Evolutionary conservation across 2,329 filamentous ascomycete species (phyloP), one percentile per base, ranked within the genome.

Genomic region (Aspergillus phoenicis): DNA sequence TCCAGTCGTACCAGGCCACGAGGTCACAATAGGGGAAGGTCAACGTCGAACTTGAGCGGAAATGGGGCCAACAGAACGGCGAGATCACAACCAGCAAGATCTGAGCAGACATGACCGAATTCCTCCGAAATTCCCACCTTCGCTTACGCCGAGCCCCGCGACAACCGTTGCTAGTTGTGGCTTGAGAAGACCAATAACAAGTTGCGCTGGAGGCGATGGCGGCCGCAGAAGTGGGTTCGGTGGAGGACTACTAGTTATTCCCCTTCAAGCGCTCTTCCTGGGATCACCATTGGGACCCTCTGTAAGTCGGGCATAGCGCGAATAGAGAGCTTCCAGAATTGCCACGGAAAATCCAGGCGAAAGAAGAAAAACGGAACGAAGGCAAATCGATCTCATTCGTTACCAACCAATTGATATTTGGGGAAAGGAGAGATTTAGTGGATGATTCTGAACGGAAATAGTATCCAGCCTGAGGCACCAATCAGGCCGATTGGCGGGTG

Each of bases 81-180:
- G 65, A 63, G 68, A 70, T 68, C 65, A 65, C 64, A 60, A 61
- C 61, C 62, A 64, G 63, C 62, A 63, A 73, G 72, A 74, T 74
- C 70, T 66, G 65, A 58, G 61, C 59, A 64, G 61, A 62, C 64
- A 62, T 54, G 65, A 64, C 71, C 72, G 72, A 74, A 70, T 73
- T 73, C 66, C 65, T 58, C 41, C 45, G 49, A 68, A 70, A 71
- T 66, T 68, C 54, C 20, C 24, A 10, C 56, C 53, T 61, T 64
- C 55, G 63, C 63, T 67, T 63, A 64, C 55, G 28, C 58, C 60
- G 28, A 41, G 39, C n/a, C 52, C 52, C 28, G 52, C 39, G 24
- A 43, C 54, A 58, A 65, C 53, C n/a, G 17, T 45, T 11, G 20
- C 6, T 17, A 10, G 41, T 5, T 52, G 49, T n/a, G 17, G 41